Conservation (phyloP, 2,329 filamentous ascomycete genomes). For the Ramularia endophylla region DNA sequence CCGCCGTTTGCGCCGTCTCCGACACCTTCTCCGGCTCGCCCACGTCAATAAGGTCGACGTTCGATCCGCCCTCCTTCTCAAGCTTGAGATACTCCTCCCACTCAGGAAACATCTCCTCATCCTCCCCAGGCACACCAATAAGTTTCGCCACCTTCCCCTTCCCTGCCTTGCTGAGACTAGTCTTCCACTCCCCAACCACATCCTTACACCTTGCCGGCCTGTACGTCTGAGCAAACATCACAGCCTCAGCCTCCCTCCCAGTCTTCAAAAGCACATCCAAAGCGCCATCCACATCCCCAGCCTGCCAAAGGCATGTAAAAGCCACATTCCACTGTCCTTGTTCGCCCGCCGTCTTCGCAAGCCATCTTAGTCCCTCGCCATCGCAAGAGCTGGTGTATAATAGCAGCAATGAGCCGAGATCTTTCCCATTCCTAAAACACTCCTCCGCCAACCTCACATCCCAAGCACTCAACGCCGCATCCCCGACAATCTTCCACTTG, state of each 20-base stretch:
- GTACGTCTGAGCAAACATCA: conserved; percentile 91
- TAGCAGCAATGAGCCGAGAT: conserved; percentile 81
- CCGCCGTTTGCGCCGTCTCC: conserved; percentile 9
- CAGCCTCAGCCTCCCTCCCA: conserved; percentile 74
- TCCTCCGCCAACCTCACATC: conserved; percentile 83
- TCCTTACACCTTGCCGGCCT: conserved; percentile 69
- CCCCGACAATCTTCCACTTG: conserved; percentile 97
- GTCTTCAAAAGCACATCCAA: conserved; percentile 74
- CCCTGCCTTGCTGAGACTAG: conserved; percentile 72
- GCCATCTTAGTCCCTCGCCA: conserved; percentile 62
- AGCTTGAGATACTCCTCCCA: conserved; percentile 87
- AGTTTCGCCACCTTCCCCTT: conserved; percentile 80
- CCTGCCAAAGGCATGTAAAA: conserved; percentile 83
- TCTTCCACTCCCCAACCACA: conserved; percentile 75
- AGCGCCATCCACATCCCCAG: conserved; percentile 76
- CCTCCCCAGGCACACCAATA: conserved; percentile 66
- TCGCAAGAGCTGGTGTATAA: conserved; percentile 83
- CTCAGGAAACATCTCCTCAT: conserved; percentile 79
- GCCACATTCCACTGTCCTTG: conserved; percentile 85
- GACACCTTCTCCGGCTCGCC: conserved; percentile 28
- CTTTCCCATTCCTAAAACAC: conserved; percentile 86
- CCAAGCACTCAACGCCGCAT: conserved; percentile 82
- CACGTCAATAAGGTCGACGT: conserved; percentile 36
- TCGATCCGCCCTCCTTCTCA: conserved; percentile 62
- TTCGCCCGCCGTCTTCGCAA: conserved; percentile 69